Evolutionary conservation across 768 basidiomycete genomes (phyloP), one percentile per base, ranked within the genome.

Genomic region (Psilocybe tampanensis): DNA sequence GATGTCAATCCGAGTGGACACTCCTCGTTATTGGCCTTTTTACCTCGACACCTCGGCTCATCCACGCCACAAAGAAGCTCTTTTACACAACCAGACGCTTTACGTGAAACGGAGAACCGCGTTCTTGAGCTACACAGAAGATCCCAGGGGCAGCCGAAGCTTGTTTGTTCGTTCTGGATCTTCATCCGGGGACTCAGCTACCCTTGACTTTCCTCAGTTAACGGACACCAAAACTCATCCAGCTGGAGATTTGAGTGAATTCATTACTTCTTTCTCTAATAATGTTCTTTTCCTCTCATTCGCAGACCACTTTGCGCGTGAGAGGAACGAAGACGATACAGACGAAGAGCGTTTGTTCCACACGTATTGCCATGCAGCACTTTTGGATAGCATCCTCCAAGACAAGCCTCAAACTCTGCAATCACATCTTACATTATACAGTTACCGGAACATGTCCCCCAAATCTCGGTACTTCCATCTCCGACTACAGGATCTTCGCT

Each of bases 11-110:
- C 80, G 89, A 44, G 88, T 95, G 21, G 95, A 98, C 65, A 97
- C 93, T 0, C 95, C 94, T 15, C 86, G 97, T 5, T 98, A 99
- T 70, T 97, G 94, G 92, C 90, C 95, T 0, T 90, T 95, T 72
- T 86, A 88, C 56, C 82, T 98, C 32, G 90, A 95, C 64, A 83
- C 90, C 18, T 80, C 85, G 39, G 75, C 84, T 41, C 80, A 87
- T 52, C 80, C 85, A 3, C 80, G 79, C 13, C 90, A 96, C 68
- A 84, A 84, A 47, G 81, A 83, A 44, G 79, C 81, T 6, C 80
- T 98, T 21, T 72, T 96, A 39, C 80, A 78, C 32, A 89, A 81
- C 56, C 90, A 94, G 62, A 96, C 92, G 0, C 77, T 99, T 26
- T 94, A 86, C 61, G 96, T 98, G 58, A 96, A 98, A 70, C 87